These are phyloP conservation scores for Colletotrichum liriopes DNA, from an alignment of 2,329 filamentous ascomycete genomes.

Conservation along the genomic window DNA sequence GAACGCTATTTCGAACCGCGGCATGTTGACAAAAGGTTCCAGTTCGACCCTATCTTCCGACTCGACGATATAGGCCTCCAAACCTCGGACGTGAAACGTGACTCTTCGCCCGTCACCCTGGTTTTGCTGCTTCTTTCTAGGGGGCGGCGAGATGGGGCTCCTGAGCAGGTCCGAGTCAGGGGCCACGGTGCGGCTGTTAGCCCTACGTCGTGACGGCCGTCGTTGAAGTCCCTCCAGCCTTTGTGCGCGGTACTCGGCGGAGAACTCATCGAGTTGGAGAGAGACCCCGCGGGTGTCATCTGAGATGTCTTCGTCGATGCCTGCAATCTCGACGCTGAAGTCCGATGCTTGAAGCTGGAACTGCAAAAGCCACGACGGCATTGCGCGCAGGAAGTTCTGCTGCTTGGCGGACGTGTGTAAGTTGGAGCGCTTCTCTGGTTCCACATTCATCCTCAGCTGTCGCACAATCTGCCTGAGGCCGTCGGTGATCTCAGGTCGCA, in stretches of 20 bases:
- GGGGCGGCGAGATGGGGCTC: constrained; percentile 63
- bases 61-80: constrained; percentile 94
- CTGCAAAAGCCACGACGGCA: constrained; percentile 89
- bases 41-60: constrained; percentile 86
- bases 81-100: constrained; percentile 83
- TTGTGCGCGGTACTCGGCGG: constrained; percentile 89
- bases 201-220: constrained; percentile 76
- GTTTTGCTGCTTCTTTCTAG: constrained; percentile 68
- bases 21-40: constrained; percentile 89
- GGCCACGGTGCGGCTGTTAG: constrained; percentile 79
- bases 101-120: constrained; percentile 84
- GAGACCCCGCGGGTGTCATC: constrained; percentile 86
- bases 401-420: constrained; percentile 62
- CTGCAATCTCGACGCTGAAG: constrained; percentile 92
- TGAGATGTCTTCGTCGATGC: constrained; percentile 87
- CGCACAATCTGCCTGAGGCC: constrained; percentile 92
- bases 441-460: constrained; percentile 81
- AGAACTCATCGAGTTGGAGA: constrained; percentile 89
- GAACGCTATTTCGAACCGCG: constrained; percentile 88
- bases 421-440: constrained; percentile 71
- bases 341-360: constrained; percentile 90
- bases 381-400: constrained; percentile 80
- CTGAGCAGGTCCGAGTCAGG: constrained; percentile 77
- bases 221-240: constrained; percentile 76
- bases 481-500: constrained; percentile 92